These are phyloP conservation scores for Penicillium sp. DNA, from an alignment of 2,329 filamentous ascomycete species.

Conservation along the genomic window DNA sequence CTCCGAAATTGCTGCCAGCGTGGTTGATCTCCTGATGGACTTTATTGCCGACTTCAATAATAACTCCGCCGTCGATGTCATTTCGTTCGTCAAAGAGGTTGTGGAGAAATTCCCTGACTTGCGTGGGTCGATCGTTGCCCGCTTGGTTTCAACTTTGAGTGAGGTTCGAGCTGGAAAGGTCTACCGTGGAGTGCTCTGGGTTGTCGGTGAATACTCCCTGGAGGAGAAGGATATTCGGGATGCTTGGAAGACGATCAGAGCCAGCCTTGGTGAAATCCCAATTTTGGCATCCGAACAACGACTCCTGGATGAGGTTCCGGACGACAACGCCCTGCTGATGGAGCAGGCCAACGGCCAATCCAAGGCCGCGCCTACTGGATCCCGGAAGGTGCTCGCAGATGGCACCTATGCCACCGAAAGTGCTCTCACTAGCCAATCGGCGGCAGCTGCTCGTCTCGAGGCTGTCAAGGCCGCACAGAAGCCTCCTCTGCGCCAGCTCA, in stretches of 20 bases:
- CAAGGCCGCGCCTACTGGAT: constrained; percentile 71
- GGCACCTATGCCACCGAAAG: constrained; percentile 97
- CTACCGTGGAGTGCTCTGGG: constrained; percentile 93
- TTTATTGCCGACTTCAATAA: constrained; percentile 99
- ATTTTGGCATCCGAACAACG: constrained; percentile 92
- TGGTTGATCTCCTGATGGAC: constrained; percentile 95
- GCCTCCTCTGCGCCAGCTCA: constrained; percentile 84
- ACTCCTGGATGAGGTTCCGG: constrained; percentile 70
- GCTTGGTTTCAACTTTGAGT: constrained; percentile 77
- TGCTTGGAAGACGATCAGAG: constrained; percentile 90
- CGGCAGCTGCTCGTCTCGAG: constrained; percentile 80
- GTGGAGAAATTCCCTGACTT: constrained; percentile 95
- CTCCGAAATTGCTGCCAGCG: constrained; percentile 92
- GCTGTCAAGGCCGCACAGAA: constrained; percentile 96
- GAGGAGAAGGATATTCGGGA: constrained; percentile 90
- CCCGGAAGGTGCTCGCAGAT: constrained; percentile 84
- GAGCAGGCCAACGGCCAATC: constrained; percentile 72
- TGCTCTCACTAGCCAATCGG: constrained; percentile 84
- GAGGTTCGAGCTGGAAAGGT: constrained; percentile 96
- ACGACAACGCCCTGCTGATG: constrained; percentile 56
- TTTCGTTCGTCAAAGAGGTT: constrained; percentile 97
- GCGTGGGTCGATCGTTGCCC: constrained; percentile 74
- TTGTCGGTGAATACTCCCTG: constrained; percentile 91
- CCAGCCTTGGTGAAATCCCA: constrained; percentile 90
- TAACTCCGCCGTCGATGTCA: constrained; percentile 90